Conservation (phyloP, 2,329 filamentous ascomycete species). For the Botrytis fabae region DNA sequence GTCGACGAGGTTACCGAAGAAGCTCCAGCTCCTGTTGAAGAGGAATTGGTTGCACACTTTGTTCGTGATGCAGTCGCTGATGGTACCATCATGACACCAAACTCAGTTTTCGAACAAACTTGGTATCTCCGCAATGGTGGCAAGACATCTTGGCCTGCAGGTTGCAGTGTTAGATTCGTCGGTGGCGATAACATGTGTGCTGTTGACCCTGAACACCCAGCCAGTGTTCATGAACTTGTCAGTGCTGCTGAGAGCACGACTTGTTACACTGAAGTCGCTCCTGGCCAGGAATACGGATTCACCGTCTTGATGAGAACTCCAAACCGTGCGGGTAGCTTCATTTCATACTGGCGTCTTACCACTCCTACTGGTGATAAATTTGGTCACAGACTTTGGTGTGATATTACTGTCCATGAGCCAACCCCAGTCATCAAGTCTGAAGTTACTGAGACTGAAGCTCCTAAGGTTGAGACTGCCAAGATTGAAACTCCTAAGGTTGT, state of each 20-base stretch:
- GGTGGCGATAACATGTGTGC: constrained; percentile 97
- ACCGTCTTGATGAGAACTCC: constrained; percentile 83
- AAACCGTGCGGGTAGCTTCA: constrained; percentile 70
- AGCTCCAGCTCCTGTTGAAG: constrained; percentile 35
- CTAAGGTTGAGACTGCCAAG: neutral
- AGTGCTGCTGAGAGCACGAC: constrained; percentile 82
- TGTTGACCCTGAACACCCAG: constrained; percentile 75
- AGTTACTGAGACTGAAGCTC: neutral
- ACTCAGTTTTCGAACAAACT: constrained; percentile 79
- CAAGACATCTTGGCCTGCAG: constrained; percentile 76
- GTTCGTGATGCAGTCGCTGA: constrained; percentile 77
- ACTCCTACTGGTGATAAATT: constrained; percentile 78
- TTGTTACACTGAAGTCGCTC: constrained; percentile 65
- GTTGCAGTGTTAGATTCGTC: constrained; percentile 86
- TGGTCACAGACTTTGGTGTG: constrained; percentile 93
- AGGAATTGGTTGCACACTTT: constrained; percentile 64
- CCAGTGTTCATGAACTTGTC: constrained; percentile 73
- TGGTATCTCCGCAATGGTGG: constrained; percentile 92
- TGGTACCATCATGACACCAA: constrained; percentile 69
- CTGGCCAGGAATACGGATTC: constrained; percentile 77
- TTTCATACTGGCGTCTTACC: constrained; percentile 96
- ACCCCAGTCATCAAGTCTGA: constrained; percentile 36
- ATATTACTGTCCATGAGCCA: constrained; percentile 66
- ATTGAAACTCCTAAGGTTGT: neutral
- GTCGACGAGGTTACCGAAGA: constrained; percentile 40